A percentile compares a stretch with the other conserved stretches of the same genome.
phyloP scores from a whole-genome alignment of 139 green algal species.

The Mychonastes homosphaera region DNA sequence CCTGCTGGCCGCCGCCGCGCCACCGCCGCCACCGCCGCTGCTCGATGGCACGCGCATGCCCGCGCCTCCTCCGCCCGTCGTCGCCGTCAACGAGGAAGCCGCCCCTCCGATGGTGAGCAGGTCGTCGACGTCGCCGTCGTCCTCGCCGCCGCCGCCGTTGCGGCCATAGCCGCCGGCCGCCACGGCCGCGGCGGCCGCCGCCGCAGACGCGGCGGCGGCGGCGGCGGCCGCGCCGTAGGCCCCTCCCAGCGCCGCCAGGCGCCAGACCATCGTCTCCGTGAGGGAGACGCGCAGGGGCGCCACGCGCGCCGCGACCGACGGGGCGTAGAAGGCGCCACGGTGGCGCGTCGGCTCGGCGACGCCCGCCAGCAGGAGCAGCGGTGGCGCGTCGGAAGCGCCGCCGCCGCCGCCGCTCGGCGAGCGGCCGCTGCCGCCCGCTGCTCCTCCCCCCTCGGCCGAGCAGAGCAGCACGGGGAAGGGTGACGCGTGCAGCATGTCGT shows the following conservation, averaged over 20 bases:
- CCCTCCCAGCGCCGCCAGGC: conserved; percentile 6
- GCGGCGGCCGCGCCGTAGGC: background rate
- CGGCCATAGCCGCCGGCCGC: conserved; percentile 3
- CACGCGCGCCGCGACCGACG: conserved; percentile 38
- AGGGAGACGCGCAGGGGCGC: conserved; percentile 39
- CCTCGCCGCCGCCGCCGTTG: no score
- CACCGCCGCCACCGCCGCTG: no score
- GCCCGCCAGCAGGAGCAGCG: background rate
- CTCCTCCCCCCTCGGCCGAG: conserved; percentile 10
- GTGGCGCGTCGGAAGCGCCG: no score
- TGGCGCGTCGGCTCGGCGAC: conserved; percentile 27
- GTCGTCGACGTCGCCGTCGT: no score
- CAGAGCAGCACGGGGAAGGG: conserved; percentile 59
- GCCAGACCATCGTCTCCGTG: conserved; percentile 54
- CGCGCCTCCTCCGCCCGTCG: no score
- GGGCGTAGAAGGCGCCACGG: conserved; percentile 43
- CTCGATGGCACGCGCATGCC: no score
- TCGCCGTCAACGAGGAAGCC: background rate
- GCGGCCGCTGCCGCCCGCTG: conserved; percentile 12
- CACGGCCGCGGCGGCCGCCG: background rate
- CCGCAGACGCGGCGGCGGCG: background rate
- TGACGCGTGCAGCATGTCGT: conserved; percentile 56
- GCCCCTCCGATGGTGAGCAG: conserved; percentile 3
- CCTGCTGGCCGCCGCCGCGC: no score
- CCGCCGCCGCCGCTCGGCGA: no score